phyloP scores from a whole-genome alignment of 768 basidiomycete genomes.

The Clavulina sp. region DNA sequence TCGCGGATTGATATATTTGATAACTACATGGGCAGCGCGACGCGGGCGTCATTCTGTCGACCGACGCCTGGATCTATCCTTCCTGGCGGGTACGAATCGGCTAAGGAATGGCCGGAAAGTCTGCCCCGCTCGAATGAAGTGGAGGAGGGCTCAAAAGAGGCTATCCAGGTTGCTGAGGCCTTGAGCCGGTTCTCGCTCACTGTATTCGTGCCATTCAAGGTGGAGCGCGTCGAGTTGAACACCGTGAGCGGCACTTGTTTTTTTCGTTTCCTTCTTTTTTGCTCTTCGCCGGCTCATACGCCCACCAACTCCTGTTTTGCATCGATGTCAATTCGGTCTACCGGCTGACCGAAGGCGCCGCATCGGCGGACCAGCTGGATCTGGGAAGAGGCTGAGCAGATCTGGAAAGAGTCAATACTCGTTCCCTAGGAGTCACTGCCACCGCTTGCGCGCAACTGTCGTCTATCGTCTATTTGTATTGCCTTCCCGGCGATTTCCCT shows the following conservation, averaged over 20 bases:
- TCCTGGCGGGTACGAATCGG: conserved; percentile 33
- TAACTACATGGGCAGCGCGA: conserved; percentile 31
- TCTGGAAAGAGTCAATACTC: conserved; percentile 42
- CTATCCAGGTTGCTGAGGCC: conserved; percentile 33
- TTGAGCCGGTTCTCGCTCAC: conserved; percentile 53
- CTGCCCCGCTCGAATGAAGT: conserved; percentile 30
- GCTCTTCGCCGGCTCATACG: too few species aligned
- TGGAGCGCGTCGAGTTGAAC: conserved; percentile 48
- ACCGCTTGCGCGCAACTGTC: too few species aligned
- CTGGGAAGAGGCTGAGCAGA: conserved; percentile 20
- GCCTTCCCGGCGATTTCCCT: too few species aligned
- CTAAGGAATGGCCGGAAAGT: conserved; percentile 38
- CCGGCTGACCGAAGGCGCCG: conserved; percentile 31
- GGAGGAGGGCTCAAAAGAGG: conserved; percentile 24
- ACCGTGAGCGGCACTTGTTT: too few species aligned
- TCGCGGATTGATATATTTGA: conserved; percentile 44
- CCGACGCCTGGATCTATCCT: conserved; percentile 46
- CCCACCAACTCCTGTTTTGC: too few species aligned
- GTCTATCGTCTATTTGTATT: too few species aligned
- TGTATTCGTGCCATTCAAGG: conserved; percentile 47
- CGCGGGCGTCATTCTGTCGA: conserved; percentile 58
- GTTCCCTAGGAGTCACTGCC: too few species aligned
- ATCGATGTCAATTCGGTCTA: too few species aligned
- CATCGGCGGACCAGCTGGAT: conserved; percentile 41
- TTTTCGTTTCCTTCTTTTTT: too few species aligned